These are phyloP conservation scores for Zymoseptoria brevis DNA, from an alignment of 2,329 filamentous ascomycete genomes.

Conservation along the genomic window DNA sequence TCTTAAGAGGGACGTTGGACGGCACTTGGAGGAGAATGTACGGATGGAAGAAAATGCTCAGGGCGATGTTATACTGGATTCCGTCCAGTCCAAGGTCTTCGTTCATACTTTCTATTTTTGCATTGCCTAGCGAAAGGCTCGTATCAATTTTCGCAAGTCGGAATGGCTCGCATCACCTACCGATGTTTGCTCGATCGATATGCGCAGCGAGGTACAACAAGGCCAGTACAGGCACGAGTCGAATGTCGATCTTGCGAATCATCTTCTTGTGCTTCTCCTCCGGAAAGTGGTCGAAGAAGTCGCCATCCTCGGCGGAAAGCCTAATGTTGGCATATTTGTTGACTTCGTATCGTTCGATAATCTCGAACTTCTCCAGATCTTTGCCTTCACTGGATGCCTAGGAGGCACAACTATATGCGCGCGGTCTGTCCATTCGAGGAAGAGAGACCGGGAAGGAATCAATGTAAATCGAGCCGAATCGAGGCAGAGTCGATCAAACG, in stretches of 20 bases:
- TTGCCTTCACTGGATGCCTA: conserved; percentile 1
- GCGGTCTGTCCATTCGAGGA: too few relatives aligned
- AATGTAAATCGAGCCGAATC: too few relatives aligned
- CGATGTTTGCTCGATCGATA: conserved; percentile 38
- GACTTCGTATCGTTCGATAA: conserved; percentile 10
- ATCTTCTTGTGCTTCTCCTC: conserved; percentile 27
- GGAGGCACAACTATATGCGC: too few relatives aligned
- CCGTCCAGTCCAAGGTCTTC: conserved; percentile 11
- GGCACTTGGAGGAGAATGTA: conserved; percentile 32
- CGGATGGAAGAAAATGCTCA: conserved; percentile 31
- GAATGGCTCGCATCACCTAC: conserved; percentile 18
- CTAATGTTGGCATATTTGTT: conserved; percentile 20
- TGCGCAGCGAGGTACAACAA: conserved; percentile 40
- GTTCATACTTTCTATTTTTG: conserved; percentile 20
- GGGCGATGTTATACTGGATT: conserved; percentile 31
- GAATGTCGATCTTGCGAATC: conserved; percentile 42
- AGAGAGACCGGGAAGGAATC: too few relatives aligned
- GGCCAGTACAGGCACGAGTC: conserved; percentile 43
- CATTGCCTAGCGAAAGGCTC: conserved; percentile 3
- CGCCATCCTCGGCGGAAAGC: conserved; percentile 15
- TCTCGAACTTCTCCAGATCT: conserved; percentile 17
- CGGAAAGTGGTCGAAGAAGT: conserved; percentile 17
- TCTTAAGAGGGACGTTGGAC: conserved; percentile 26
- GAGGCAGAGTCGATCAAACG: too few relatives aligned
- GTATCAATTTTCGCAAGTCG: too few relatives aligned